Conservation (phyloP, 176 grass and related monocot species). For the Phragmites australis region DNA sequence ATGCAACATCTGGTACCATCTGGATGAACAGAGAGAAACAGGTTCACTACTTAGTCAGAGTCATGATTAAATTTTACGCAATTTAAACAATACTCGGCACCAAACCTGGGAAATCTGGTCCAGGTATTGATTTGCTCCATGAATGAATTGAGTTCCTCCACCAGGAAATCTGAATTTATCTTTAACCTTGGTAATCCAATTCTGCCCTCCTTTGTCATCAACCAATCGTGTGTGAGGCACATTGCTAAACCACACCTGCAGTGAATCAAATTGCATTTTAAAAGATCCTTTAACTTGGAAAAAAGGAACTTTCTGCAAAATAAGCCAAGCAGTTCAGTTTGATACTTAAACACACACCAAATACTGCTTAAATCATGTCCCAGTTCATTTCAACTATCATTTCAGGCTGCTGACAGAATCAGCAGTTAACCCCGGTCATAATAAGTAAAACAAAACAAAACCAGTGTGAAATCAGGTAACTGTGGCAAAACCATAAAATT, state of each 20-base stretch:
- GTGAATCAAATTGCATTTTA: conserved; percentile 11
- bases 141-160: conserved; percentile 91
- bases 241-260: conserved; percentile 96
- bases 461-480: neutral
- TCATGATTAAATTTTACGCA: conserved; percentile 2
- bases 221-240: conserved; percentile 90
- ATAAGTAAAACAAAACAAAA: neutral
- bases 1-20: conserved; percentile 95
- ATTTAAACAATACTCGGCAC: conserved; percentile 2
- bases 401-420: neutral
- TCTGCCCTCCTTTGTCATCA: conserved; percentile 99
- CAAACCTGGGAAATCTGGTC: conserved; percentile 82
- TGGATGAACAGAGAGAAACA: conserved; percentile 46
- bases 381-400: conserved; percentile 1
- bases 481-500: conserved; percentile 7
- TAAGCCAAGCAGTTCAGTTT: neutral
- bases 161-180: conserved; percentile 94
- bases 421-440: neutral
- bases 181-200: conserved; percentile 87
- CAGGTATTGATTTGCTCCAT: conserved; percentile 85
- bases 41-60: conserved; percentile 7
- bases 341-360: neutral
- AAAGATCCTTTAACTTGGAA: conserved; percentile 6
- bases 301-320: neutral
- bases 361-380: neutral